Evolutionary conservation across 306 rosid genomes (phyloP).

Genomic region (Citrullus amarus): DNA sequence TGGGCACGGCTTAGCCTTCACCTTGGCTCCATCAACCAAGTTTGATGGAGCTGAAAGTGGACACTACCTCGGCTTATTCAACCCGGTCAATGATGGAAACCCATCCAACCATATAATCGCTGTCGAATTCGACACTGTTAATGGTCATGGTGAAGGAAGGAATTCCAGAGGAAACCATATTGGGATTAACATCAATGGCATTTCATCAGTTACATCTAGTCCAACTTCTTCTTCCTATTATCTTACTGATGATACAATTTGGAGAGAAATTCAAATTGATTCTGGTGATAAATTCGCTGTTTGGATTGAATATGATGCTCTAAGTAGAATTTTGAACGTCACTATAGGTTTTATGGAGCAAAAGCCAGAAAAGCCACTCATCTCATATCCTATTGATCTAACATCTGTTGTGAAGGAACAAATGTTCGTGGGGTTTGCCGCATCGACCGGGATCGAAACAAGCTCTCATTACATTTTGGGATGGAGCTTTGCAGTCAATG

Average conservation of each 20-base stretch:
- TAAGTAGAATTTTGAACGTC: constrained; percentile 8
- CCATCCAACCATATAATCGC: constrained; percentile 25
- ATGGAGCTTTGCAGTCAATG: not conserved
- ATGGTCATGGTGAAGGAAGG: constrained; percentile 12
- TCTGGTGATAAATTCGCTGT: constrained; percentile 30
- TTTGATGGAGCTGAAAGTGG: constrained; percentile 23
- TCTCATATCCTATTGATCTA: not conserved
- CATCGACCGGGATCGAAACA: constrained; percentile 35
- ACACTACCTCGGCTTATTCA: constrained; percentile 47
- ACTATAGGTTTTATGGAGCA: constrained; percentile 24
- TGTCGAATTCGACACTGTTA: constrained; percentile 14
- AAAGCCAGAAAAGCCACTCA: constrained; percentile 28
- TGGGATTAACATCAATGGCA: constrained; percentile 39
- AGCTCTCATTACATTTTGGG: constrained; percentile 1
- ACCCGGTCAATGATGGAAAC: not conserved
- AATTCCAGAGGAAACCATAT: constrained; percentile 39
- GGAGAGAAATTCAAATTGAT: constrained; percentile 18
- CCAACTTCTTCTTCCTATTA: constrained; percentile 18
- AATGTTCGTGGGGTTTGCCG: constrained; percentile 58
- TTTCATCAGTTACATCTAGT: not conserved
- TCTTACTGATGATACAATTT: not conserved
- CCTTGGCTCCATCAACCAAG: constrained; percentile 30
- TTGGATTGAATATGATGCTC: constrained; percentile 58
- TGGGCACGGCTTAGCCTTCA: constrained; percentile 54
- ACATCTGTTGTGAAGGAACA: not conserved